A percentile compares a stretch with the other conserved stretches of the same genome.
These are phyloP conservation scores for Globisporangium nunn DNA, from an alignment of 352 stramenopile species.

Conservation along the genomic window DNA sequence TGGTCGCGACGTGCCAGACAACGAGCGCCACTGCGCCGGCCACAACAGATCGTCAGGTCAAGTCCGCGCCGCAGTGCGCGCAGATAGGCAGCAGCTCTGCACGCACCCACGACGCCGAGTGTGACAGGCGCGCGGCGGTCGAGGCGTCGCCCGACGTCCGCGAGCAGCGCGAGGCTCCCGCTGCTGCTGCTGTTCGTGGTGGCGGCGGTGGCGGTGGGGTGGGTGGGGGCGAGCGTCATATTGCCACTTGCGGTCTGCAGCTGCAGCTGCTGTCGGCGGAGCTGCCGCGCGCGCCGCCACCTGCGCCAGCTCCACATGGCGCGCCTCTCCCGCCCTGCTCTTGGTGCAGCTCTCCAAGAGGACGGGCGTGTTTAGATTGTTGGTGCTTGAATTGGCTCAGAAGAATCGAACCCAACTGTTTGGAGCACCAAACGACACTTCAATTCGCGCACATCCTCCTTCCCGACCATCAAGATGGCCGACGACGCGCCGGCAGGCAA, in stretches of 20 bases:
- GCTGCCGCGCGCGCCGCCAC: constrained; percentile 8
- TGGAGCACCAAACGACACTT: no score
- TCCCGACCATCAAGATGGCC: not conserved
- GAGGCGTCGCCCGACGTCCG: constrained; percentile 8
- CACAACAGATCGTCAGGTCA: no score
- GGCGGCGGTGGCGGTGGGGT: no score
- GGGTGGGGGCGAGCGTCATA: not conserved
- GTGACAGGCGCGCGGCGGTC: constrained; percentile 11
- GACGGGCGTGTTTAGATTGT: no score
- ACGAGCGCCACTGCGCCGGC: constrained; percentile 7
- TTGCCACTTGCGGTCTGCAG: not conserved
- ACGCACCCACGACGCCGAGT: constrained; percentile 9
- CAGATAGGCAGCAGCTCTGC: no score
- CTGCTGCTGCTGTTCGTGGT: not conserved
- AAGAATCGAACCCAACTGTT: not conserved
- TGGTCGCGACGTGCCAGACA: constrained; percentile 7
- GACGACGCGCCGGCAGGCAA: constrained; percentile 22
- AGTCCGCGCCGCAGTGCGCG: no score
- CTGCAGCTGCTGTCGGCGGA: constrained; percentile 6
- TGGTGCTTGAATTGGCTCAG: no score
- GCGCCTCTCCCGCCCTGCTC: not conserved
- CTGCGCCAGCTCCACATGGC: constrained; percentile 2
- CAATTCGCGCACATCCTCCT: no score
- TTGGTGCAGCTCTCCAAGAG: no score
- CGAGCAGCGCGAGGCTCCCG: constrained; percentile 2